A percentile compares a stretch with the other conserved stretches of the same genome.
Conservation (phyloP, 2,329 filamentous ascomycete species). For the Ophioceras dolichostomum region DNA sequence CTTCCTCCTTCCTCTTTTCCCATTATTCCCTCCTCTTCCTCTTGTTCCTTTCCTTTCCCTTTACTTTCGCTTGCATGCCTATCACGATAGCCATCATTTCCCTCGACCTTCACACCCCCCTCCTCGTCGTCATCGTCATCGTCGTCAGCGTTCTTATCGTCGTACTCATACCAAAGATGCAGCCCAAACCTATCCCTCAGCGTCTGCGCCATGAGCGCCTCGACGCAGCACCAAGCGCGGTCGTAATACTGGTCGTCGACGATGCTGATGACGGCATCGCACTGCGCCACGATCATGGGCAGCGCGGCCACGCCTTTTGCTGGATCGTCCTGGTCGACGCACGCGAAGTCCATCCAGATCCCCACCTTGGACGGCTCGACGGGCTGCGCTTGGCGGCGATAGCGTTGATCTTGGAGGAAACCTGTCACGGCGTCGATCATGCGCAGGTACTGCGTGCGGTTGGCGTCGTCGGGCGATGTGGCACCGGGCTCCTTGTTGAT, state of each 20-base stretch:
- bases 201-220: conserved; percentile 19
- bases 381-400: too few relatives aligned
- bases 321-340: conserved; percentile 21
- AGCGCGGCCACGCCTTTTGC: conserved; percentile 19
- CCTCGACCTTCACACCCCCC: background rate
- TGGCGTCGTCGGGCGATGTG: conserved; percentile 18
- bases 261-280: conserved; percentile 25
- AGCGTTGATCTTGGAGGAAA: too few relatives aligned
- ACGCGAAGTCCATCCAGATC: conserved; percentile 18
- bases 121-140: background rate
- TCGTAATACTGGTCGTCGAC: conserved; percentile 19
- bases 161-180: conserved; percentile 6
- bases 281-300: conserved; percentile 23
- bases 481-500: conserved; percentile 9
- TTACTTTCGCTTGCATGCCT: too few relatives aligned
- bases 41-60: too few relatives aligned
- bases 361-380: background rate
- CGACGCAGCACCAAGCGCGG: conserved; percentile 25
- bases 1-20: too few relatives aligned
- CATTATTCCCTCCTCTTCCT: too few relatives aligned
- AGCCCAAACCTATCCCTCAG: conserved; percentile 17
- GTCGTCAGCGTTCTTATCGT: background rate
- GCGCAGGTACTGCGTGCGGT: conserved; percentile 17
- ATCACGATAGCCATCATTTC: too few relatives aligned
- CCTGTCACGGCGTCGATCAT: conserved; percentile 16